Conservation (phyloP, 2,329 filamentous ascomycete species). For the Claviceps spartinae region DNA sequence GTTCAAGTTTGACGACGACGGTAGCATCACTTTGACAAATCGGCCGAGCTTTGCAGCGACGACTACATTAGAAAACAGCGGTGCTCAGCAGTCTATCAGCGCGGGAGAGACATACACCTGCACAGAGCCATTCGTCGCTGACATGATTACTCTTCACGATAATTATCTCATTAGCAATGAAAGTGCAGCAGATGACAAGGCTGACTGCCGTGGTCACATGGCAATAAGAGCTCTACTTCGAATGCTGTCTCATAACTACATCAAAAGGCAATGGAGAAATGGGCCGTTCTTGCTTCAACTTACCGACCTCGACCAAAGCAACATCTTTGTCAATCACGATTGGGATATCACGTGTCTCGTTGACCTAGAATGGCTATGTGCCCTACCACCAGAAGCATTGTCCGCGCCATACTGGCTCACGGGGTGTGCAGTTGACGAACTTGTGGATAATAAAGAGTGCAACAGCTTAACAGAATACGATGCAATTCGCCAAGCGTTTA, state of each 20-base stretch:
- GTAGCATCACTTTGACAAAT: slow-evolving; percentile 15
- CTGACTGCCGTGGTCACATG: slow-evolving; percentile 18
- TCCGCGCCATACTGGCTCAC: slow-evolving; percentile 12
- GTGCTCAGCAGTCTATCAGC: slow-evolving; percentile 16
- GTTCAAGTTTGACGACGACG: slow-evolving; percentile 16
- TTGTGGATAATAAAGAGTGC: slow-evolving; percentile 1
- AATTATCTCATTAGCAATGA: slow-evolving; percentile 13
- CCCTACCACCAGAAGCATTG: slow-evolving; percentile 11
- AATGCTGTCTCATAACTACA: slow-evolving; percentile 13
- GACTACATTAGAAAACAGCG: slow-evolving; percentile 21
- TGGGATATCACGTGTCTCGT: slow-evolving; percentile 22
- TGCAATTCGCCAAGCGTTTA: slow-evolving; percentile 9
- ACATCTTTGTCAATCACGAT: slow-evolving; percentile 22
- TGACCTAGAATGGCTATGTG: slow-evolving; percentile 22
- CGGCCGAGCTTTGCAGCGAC: slow-evolving; percentile 14
- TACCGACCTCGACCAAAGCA: slow-evolving; percentile 20
- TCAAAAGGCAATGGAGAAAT: slow-evolving; percentile 10
- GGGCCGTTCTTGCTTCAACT: slow-evolving; percentile 17
- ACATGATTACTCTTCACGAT: slow-evolving; percentile 14
- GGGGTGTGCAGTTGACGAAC: slow-evolving; percentile 8
- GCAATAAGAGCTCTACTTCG: slow-evolving; percentile 13
- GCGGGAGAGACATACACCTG: slow-evolving; percentile 17
- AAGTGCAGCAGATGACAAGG: slow-evolving; percentile 10
- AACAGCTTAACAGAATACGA: slow-evolving; percentile 8
- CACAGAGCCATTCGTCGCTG: slow-evolving; percentile 15